Base-by-base conservation (phyloP, 1,284 basidiomycete species). In the Apiotrichum domesticum region DNA sequence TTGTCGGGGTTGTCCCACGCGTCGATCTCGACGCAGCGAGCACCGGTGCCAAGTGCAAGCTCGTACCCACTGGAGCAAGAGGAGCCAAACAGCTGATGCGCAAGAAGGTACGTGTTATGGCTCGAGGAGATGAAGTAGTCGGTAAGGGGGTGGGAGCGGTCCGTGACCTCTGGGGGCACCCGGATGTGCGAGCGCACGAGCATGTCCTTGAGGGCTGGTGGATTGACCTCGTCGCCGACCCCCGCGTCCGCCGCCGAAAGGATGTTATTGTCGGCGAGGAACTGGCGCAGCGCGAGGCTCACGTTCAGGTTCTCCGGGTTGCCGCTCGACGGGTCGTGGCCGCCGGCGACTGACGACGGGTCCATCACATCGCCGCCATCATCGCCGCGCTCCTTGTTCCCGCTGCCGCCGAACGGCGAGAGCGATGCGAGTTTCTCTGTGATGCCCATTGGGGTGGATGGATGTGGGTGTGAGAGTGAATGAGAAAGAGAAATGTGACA, bases 31-130 rank as follows among this genome's bases (percentile, higher is more conserved):
- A 62, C 60, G 37, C 60, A 62, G n/a, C 57, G 52, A 1, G 57
- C 60, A 6, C 60, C 60, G 3, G 57, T 50, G 15, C 15, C 34
- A n/a, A 62, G 44, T 7, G 46, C 41, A 4, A 49, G 41, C 43
- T 55, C 57, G 52, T 62, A 62, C 7, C 49, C 57, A 4, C 46
- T 46, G 13, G 57, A 48, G 15, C 54, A 54, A 6, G 55, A 56
- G 11, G 52, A 49, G 49, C 60, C 60, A 35, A 47, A 62, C 39
- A 62, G 55, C 57, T 62, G 60, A 42, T 62, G 49, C 7, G 60
- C 93, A 13, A 97, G 86, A 4, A 99, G 85, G 68, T 99, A 98
- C 0, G 96, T 98, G 68, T 99, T 98, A 72, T 98, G 96, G 35
- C 91, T 95, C 10, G 90, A 89, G 6, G 90, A 93, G 66, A 98